phyloP scores from a whole-genome alignment of 129 eudicot species.

The Flaveria trinervia region DNA sequence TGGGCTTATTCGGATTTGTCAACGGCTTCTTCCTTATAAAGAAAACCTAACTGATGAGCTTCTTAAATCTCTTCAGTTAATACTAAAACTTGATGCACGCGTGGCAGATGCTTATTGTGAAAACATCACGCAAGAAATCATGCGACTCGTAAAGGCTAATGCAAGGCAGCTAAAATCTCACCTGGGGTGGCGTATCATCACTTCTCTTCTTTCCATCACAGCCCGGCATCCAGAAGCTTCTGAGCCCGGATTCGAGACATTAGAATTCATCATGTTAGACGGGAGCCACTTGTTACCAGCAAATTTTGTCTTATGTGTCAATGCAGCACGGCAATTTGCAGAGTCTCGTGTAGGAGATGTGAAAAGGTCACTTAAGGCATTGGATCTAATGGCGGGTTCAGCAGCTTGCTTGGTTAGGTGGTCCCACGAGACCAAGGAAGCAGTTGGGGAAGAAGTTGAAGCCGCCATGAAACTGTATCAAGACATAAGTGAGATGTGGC shows the following conservation, averaged over 20 bases:
- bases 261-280: conserved; percentile 62
- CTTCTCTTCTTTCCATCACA: conserved; percentile 64
- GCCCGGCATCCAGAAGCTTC: conserved; percentile 87
- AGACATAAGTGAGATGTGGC: conserved; percentile 75
- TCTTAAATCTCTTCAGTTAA: conserved; percentile 61
- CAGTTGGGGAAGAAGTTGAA: conserved; percentile 45
- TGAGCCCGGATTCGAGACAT: conserved; percentile 67
- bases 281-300: conserved; percentile 70
- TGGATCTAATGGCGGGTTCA: conserved; percentile 75
- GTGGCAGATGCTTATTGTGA: conserved; percentile 85
- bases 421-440: conserved; percentile 53
- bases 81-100: conserved; percentile 74
- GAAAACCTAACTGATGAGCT: conserved; percentile 77
- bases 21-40: conserved; percentile 74
- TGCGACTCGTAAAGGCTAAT: conserved; percentile 68
- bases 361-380: conserved; percentile 49
- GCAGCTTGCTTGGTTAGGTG: conserved; percentile 51
- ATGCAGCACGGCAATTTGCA: conserved; percentile 70
- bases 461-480: conserved; percentile 53
- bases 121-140: conserved; percentile 69
- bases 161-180: conserved; percentile 72
- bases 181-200: conserved; percentile 70
- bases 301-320: conserved; percentile 56
- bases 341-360: conserved; percentile 67
- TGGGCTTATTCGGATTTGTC: conserved; percentile 76